These are phyloP conservation scores for Aureobasidium sp. DNA, from an alignment of 2,329 filamentous ascomycete genomes.

Conservation along the genomic window DNA sequence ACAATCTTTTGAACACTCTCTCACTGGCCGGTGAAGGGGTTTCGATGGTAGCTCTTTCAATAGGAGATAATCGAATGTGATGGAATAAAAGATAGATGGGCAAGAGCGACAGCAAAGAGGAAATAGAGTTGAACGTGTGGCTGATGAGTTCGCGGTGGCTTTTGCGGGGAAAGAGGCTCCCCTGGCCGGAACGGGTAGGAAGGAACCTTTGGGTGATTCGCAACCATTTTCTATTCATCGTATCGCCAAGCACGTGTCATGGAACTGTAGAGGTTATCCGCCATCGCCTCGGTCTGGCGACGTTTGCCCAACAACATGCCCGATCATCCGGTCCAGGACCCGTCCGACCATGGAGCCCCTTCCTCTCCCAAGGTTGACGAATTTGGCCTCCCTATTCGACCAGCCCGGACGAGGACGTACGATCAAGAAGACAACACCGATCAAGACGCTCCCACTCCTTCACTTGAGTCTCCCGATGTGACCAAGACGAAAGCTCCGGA, in stretches of 20 bases:
- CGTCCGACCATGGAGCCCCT: background rate
- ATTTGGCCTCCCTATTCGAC: constrained; percentile 32
- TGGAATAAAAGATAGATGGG: background rate
- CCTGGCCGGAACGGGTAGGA: background rate
- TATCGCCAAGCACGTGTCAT: constrained; percentile 3
- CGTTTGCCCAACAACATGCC: background rate
- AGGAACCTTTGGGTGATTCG: background rate
- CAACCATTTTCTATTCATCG: background rate
- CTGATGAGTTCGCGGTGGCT: background rate
- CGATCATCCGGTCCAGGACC: background rate
- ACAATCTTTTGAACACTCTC: no score
- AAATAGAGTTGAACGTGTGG: constrained; percentile 10
- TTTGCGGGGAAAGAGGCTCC: background rate
- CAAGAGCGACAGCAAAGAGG: background rate
- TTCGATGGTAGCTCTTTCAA: no score
- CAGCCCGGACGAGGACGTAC: constrained; percentile 25
- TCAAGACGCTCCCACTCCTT: background rate
- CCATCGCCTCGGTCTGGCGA: background rate
- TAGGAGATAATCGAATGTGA: no score
- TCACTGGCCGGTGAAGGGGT: no score
- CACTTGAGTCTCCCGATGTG: background rate
- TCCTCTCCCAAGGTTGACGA: constrained; percentile 24
- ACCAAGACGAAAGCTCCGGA: background rate
- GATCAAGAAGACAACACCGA: constrained; percentile 22
- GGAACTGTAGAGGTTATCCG: background rate